phyloP scores from a whole-genome alignment of 257 asterid genomes.

The Phtheirospermum japonicum region DNA sequence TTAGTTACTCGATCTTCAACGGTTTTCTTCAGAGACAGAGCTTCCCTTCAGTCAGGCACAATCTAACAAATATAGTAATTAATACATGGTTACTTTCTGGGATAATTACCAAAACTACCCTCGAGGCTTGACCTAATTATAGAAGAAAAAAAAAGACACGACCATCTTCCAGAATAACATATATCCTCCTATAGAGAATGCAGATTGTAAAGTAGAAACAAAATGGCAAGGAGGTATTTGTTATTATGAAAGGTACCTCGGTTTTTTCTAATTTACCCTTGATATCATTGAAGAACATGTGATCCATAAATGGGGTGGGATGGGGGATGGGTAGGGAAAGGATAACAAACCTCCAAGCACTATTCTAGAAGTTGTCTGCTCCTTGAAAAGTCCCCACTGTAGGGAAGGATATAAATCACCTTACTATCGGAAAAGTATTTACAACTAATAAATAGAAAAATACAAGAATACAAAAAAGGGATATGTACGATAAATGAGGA shows the following conservation, averaged over 20 bases:
- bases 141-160: background rate
- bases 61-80: slow-evolving; percentile 36
- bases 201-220: background rate
- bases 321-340: background rate
- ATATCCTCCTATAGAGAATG: background rate
- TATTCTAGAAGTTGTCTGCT: slow-evolving; percentile 54
- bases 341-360: slow-evolving; percentile 58
- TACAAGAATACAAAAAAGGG: no score
- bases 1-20: slow-evolving; percentile 63
- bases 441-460: no score
- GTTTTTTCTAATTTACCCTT: background rate
- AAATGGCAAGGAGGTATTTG: background rate
- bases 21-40: slow-evolving; percentile 54
- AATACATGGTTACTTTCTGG: background rate
- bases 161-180: background rate
- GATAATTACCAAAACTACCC: background rate
- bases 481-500: no score
- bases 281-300: no score
- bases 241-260: background rate
- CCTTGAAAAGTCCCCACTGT: slow-evolving; percentile 65
- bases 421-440: no score
- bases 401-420: no score
- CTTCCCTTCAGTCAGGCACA: slow-evolving; percentile 81
- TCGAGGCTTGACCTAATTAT: background rate
- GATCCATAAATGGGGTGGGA: no score